These are phyloP conservation scores for Irpex lacteus DNA, from an alignment of 1,284 basidiomycete genomes.

Conservation along the genomic window DNA sequence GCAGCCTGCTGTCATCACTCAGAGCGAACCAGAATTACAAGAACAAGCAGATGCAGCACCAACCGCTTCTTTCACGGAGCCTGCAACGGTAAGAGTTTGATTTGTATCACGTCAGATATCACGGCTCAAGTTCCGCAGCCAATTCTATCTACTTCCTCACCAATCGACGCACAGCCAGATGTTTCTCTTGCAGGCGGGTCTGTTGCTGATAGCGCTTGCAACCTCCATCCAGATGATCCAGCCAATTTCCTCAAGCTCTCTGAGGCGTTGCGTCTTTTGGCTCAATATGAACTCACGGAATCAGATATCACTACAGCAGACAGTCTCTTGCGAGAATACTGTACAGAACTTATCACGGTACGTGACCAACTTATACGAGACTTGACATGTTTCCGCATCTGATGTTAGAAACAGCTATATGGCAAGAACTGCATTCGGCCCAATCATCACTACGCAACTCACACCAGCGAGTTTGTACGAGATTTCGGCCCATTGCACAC, in stretches of 20 bases:
- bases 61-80: too few species aligned
- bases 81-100: too few species aligned
- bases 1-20: background rate
- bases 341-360: slow-evolving; percentile 20
- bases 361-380: background rate
- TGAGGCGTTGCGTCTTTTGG: slow-evolving; percentile 17
- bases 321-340: slow-evolving; percentile 21
- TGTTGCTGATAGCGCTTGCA: background rate
- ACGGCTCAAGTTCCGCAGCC: too few species aligned
- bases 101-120: too few species aligned
- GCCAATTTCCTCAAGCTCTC: slow-evolving; percentile 26
- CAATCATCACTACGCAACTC: slow-evolving; percentile 32
- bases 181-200: background rate
- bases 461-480: slow-evolving; percentile 21
- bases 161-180: background rate
- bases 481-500: slow-evolving; percentile 32
- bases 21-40: background rate
- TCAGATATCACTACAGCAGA: slow-evolving; percentile 17
- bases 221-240: slow-evolving; percentile 25
- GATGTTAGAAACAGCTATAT: slow-evolving; percentile 23
- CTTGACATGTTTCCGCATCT: background rate
- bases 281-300: slow-evolving; percentile 13
- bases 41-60: too few species aligned
- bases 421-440: slow-evolving; percentile 25
- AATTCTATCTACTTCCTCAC: too few species aligned